Base-by-base conservation (phyloP, 2,329 filamentous ascomycete genomes). In the Alternaria atra region DNA sequence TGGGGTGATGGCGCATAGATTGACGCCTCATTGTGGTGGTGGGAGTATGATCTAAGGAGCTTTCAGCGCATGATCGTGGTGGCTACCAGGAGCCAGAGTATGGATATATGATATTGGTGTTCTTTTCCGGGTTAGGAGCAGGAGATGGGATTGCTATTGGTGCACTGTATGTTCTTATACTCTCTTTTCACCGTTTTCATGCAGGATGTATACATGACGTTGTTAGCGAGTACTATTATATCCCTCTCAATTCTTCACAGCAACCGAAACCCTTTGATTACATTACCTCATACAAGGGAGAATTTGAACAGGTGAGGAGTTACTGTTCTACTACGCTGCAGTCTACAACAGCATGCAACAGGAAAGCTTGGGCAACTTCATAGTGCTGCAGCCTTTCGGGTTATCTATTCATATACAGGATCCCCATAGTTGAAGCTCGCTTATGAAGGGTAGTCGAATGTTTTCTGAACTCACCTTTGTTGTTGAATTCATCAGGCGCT, bases 1-100 rank as follows among this genome's bases (percentile, higher is more conserved):
- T 84, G 83, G 83, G 83, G 83, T 1, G 83, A 84, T 69, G 81
- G 76, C 13, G 73, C 74, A 42, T 64, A 60, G 53, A 32, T 15
- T 32, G 17, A 4, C 6, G 7, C n/a, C 1, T 17, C 29, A 3
- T 5, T 2, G 10, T 25, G 23, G n/a, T 7, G n/a, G 6, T 20
- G 35, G 1, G 42, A 10, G 17, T 10, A 20, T 5, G 15, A 27
- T 7, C 2, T 4, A 6, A 13, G 12, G 23, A 8, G n/a, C 12
- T 15, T 3, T 17, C 5, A 3, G 23, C 10, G 17, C 2, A 9
- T n/a, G 23, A 13, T 17, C 12, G 6, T 29, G 34, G 12, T 9
- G 50, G n/a, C 10, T 15, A 13, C 5, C 6, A 5, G 27, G 34
- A 55, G 25, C 13, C 5, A 29, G 40, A n/a, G 8, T 42, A 13